Base-by-base conservation (phyloP, 257 asterid genomes). In the Striga asiatica region DNA sequence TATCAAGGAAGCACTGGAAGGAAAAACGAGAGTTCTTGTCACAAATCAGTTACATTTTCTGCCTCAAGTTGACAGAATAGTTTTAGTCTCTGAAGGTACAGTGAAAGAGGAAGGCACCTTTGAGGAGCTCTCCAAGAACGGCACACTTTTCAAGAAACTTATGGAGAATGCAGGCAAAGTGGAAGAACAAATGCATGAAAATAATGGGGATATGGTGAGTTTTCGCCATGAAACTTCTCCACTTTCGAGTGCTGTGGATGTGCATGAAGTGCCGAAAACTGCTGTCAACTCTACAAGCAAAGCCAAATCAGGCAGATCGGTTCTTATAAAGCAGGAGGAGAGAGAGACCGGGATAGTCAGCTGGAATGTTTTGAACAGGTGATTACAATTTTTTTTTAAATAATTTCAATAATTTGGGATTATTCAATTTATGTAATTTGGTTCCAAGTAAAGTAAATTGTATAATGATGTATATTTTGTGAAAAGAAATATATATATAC, bases 11-110 rank as follows among this genome's bases (percentile, higher is more conserved):
- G 78, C 78, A 48, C 74, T 88, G 64, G 69, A 75, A 58, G 95
- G 95, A 35, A 88, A 82, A 73, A 88, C 96, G 5, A 71, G 96
- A 72, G 89, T 88, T 57, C 85, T 88, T 22, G 93, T 88, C 71
- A 88, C 93, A 52, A 88, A 88, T 68, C 96, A 88, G 77, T 74
- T 84, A 56, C 91, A 88, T 66, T 84, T 88, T 71, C 93, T 88
- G 57, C 84, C 96, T 23, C 93, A 80, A 49, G 93, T 84, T 56
- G 96, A 88, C 70, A 67, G 77, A 65, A 81, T 84, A 58, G 63
- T 88, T 68, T 66, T 88, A 73, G 77, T 88, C 54, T 74, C 81
- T 12, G 88, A 84, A 56, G 91, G 96, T 50, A 71, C 35, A 76
- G 85, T 88, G 65, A 84, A 78, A 74, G 96, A 88, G 75, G 88